A percentile compares a stretch with the other conserved stretches of the same genome.
These are phyloP conservation scores for Asterionellopsis glacialis DNA, from an alignment of 108 stramenopile genomes.

Conservation along the genomic window DNA sequence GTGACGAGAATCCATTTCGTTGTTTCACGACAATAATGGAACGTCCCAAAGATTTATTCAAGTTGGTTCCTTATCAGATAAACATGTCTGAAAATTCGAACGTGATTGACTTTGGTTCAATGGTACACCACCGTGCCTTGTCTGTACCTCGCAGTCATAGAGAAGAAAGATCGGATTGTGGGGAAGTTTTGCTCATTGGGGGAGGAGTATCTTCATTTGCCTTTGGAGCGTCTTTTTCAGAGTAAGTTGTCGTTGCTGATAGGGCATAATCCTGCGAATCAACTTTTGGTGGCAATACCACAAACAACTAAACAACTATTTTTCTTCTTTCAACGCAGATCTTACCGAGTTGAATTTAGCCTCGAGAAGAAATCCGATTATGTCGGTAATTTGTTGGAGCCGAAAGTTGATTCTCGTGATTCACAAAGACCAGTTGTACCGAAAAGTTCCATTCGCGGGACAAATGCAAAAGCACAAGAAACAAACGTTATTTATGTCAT, in stretches of 20 bases:
- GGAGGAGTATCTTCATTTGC: slow-evolving; percentile 79
- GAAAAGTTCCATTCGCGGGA: not conserved
- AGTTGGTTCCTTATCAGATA: too few relatives aligned
- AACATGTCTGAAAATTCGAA: not conserved
- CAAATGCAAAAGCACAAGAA: not conserved
- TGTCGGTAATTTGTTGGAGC: too few relatives aligned
- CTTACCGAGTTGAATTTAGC: too few relatives aligned
- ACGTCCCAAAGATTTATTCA: too few relatives aligned
- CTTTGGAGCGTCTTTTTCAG: slow-evolving; percentile 66
- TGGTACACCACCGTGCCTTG: slow-evolving; percentile 42
- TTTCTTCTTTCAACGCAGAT: not conserved
- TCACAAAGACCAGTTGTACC: not conserved
- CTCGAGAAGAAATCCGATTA: too few relatives aligned
- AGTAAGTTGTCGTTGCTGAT: slow-evolving; percentile 21
- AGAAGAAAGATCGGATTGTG: slow-evolving; percentile 18
- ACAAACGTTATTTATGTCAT: slow-evolving; percentile 58
- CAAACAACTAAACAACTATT: not conserved
- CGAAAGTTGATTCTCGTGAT: too few relatives aligned
- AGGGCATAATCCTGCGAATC: too few relatives aligned
- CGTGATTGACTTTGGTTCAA: slow-evolving; percentile 41
- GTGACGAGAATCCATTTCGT: too few relatives aligned
- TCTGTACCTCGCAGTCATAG: slow-evolving; percentile 1
- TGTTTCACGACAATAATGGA: too few relatives aligned
- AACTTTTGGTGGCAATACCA: not conserved
- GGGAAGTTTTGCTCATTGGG: slow-evolving; percentile 14